These are phyloP conservation scores for Closterium sp. DNA, from an alignment of 139 green algal species.

Conservation along the genomic window DNA sequence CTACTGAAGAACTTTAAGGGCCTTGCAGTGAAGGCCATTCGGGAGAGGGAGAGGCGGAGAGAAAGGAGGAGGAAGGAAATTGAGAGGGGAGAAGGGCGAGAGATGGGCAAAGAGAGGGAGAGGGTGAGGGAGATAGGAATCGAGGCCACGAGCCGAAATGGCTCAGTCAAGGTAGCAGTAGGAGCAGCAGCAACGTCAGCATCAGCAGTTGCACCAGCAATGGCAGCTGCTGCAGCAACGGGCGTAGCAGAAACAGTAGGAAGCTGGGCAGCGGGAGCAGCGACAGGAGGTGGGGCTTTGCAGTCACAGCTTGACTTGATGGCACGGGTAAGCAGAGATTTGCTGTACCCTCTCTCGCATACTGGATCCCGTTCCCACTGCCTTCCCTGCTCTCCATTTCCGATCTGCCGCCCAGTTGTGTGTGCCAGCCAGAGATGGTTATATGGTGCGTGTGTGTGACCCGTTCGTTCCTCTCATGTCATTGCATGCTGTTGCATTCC, in stretches of 20 bases:
- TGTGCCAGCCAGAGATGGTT: too few relatives aligned
- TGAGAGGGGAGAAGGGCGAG: neutral
- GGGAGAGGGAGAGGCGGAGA: neutral
- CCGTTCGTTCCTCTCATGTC: neutral
- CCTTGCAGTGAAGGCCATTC: slow-evolving; percentile 54
- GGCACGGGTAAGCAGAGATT: neutral
- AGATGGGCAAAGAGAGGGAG: neutral
- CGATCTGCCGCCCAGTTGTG: too few relatives aligned
- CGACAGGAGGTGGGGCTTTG: neutral
- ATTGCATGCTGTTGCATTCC: neutral
- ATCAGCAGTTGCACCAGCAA: neutral
- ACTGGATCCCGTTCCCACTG: too few relatives aligned
- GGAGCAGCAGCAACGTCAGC: slow-evolving; percentile 4
- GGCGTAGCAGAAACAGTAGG: neutral
- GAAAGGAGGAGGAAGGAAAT: neutral
- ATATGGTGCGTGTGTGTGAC: too few relatives aligned
- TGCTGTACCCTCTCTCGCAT: neutral
- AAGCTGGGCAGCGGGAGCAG: neutral
- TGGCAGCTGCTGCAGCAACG: neutral
- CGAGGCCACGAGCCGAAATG: neutral
- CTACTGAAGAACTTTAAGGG: slow-evolving; percentile 86
- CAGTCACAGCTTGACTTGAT: neutral
- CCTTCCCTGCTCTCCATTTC: too few relatives aligned
- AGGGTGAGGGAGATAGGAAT: neutral
- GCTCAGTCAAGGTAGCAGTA: neutral